phyloP scores from a whole-genome alignment of 192 early-diverging fungal genomes.

The Coemansia sp. region DNA sequence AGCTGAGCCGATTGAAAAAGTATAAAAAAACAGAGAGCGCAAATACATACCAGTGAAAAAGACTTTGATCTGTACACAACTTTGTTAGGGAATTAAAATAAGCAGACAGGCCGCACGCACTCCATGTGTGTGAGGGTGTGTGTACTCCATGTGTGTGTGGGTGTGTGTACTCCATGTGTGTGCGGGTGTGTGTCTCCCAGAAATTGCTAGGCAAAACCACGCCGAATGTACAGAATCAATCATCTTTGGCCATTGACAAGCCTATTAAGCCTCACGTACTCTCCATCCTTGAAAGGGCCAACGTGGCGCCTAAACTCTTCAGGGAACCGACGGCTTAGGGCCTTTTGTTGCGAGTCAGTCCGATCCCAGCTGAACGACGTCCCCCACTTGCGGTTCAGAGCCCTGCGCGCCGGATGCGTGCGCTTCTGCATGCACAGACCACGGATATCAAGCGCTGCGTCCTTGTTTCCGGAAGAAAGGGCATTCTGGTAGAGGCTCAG shows the following conservation, averaged over 20 bases:
- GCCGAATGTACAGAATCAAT: neutral
- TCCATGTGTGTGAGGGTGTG: too few species aligned
- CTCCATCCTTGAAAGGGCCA: conserved; percentile 45
- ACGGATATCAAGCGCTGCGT: conserved; percentile 53
- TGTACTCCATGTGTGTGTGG: too few species aligned
- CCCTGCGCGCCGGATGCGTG: conserved; percentile 29
- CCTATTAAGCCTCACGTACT: conserved; percentile 19
- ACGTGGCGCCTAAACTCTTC: conserved; percentile 41
- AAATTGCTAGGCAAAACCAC: too few species aligned
- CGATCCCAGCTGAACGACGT: conserved; percentile 57
- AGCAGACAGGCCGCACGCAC: too few species aligned
- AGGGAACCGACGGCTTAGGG: conserved; percentile 48
- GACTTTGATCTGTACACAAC: too few species aligned
- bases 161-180: too few species aligned
- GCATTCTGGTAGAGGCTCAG: conserved; percentile 58
- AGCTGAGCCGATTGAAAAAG: conserved; percentile 1
- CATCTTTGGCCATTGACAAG: neutral
- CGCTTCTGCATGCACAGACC: conserved; percentile 56
- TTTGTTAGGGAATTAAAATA: too few species aligned
- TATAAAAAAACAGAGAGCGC: neutral
- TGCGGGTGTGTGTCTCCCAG: too few species aligned
- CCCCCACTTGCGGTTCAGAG: conserved; percentile 64
- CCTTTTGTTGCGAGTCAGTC: conserved; percentile 42
- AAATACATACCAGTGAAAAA: neutral
- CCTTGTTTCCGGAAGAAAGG: conserved; percentile 56